Percentiles rank a stretch among this genome's conserved stretches.
phyloP scores from a whole-genome alignment of 129 eudicot species.

The Oenanthe sinensis region DNA sequence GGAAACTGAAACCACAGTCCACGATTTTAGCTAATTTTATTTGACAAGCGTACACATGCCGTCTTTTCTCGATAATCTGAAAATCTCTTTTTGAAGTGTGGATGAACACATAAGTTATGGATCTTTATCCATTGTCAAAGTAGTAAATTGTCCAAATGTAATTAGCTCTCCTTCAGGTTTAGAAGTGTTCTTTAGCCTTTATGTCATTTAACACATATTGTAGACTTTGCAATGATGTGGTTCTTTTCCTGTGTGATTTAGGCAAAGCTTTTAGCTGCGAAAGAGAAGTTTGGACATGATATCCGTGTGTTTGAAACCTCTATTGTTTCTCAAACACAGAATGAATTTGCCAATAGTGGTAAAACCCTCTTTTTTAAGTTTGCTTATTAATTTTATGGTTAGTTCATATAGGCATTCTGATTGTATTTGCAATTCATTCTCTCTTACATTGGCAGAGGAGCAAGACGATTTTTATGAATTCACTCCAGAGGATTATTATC shows the following conservation, averaged over 20 bases:
- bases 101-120: neutral
- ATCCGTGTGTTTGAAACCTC: slow-evolving; percentile 75
- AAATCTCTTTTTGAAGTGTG: neutral
- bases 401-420: neutral
- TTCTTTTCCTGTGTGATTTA: slow-evolving; percentile 19
- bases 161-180: neutral
- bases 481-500: slow-evolving; percentile 75
- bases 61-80: neutral
- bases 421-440: neutral
- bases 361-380: slow-evolving; percentile 1
- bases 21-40: neutral
- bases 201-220: neutral
- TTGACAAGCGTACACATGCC: neutral
- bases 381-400: neutral
- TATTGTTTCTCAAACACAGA: slow-evolving; percentile 41
- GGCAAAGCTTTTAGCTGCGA: slow-evolving; percentile 72
- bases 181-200: neutral
- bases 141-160: neutral
- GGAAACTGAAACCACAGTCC: neutral
- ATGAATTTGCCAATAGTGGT: slow-evolving; percentile 38
- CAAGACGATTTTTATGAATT: slow-evolving; percentile 84
- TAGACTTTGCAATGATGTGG: neutral
- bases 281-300: slow-evolving; percentile 65
- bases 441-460: slow-evolving; percentile 39
- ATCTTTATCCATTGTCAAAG: neutral